Conservation (phyloP, 2,329 filamentous ascomycete genomes). For the Cordyceps cicadae region DNA sequence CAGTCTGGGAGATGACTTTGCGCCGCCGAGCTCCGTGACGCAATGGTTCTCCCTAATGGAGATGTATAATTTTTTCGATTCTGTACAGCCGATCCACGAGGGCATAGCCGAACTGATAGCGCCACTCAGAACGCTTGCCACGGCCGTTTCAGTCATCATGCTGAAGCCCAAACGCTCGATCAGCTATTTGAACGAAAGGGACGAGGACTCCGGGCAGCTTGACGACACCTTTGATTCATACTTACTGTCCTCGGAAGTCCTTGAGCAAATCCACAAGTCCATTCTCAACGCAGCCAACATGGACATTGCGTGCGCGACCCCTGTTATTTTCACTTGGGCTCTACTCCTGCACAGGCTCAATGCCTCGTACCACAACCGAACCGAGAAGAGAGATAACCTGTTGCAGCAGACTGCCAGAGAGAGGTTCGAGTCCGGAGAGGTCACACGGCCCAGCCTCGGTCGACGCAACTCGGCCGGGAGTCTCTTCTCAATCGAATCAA, state of each 20-base stretch:
- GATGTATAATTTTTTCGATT: constrained; percentile 60
- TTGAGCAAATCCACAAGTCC: constrained; percentile 67
- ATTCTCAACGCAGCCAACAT: constrained; percentile 51
- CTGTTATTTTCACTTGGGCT: constrained; percentile 74
- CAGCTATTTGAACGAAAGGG: constrained; percentile 29
- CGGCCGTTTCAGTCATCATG: constrained; percentile 62
- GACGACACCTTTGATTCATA: constrained; percentile 46
- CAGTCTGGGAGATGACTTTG: constrained; percentile 43
- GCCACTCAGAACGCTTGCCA: constrained; percentile 61
- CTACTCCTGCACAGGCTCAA: constrained; percentile 65
- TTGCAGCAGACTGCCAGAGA: constrained; percentile 52
- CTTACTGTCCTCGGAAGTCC: constrained; percentile 58
- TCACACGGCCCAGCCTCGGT: constrained; percentile 29
- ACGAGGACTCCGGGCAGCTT: constrained; percentile 27
- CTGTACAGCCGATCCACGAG: constrained; percentile 39
- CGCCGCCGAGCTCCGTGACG: constrained; percentile 49
- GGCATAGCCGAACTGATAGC: constrained; percentile 43
- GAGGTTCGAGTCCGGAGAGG: constrained; percentile 43
- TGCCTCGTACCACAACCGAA: constrained; percentile 51
- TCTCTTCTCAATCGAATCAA: constrained; percentile 53
- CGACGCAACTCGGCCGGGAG: constrained; percentile 53
- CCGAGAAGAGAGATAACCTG: constrained; percentile 50
- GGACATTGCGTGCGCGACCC: constrained; percentile 56
- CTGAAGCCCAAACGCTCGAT: constrained; percentile 57
- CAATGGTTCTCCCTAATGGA: constrained; percentile 71